Percentiles rank a stretch among this genome's conserved stretches.
Conservation (phyloP, 441 rosid genomes). For the Jatropha podagrica region DNA sequence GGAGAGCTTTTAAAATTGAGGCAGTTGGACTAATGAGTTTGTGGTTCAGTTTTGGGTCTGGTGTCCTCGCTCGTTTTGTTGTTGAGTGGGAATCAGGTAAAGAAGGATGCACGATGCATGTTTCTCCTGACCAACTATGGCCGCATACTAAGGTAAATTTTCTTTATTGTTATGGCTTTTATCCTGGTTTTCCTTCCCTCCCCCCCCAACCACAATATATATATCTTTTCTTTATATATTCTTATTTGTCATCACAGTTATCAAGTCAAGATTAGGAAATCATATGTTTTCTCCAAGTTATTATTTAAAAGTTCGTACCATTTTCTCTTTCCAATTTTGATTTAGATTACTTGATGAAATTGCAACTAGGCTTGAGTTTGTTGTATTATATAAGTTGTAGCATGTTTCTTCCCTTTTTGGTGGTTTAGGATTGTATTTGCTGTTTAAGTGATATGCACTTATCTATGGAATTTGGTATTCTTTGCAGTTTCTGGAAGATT, state of each 20-base stretch:
- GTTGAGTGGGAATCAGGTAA: slow-evolving; percentile 99
- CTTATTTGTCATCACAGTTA: background rate
- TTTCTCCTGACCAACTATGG: slow-evolving; percentile 99
- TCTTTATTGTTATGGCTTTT: slow-evolving; percentile 11
- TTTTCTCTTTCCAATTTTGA: too few species aligned
- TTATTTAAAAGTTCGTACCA: too few species aligned
- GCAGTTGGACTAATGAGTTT: slow-evolving; percentile 94
- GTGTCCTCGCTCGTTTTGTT: slow-evolving; percentile 88
- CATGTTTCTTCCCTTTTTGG: background rate
- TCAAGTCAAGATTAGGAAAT: background rate
- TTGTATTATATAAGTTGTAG: background rate
- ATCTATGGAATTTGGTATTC: slow-evolving; percentile 7
- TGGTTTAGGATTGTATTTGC: background rate
- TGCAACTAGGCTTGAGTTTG: background rate
- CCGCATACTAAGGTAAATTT: slow-evolving; percentile 91
- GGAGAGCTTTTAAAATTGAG: slow-evolving; percentile 93
- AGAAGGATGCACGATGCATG: slow-evolving; percentile 99
- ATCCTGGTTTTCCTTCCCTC: background rate
- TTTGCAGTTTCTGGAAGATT: slow-evolving; percentile 86
- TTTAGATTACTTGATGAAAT: background rate
- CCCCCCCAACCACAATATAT: background rate
- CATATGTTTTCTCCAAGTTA: too few species aligned
- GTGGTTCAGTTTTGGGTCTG: slow-evolving; percentile 98
- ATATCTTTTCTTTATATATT: background rate
- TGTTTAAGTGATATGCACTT: background rate